Conservation (phyloP, 352 stramenopile species). For the Globisporangium alternatum region DNA sequence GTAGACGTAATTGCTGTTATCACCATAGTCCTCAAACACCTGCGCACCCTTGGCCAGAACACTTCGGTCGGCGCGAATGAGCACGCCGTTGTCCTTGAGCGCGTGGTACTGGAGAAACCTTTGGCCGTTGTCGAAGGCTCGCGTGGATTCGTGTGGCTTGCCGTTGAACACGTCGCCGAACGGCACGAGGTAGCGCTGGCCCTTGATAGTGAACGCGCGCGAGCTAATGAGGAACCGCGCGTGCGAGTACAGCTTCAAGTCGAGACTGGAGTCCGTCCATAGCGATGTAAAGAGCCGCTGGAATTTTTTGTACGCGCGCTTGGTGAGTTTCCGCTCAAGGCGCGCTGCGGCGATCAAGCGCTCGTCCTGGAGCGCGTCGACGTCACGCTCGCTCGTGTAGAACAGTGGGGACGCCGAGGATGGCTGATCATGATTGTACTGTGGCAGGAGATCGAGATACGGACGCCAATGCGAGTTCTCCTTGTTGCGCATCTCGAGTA, state of each 20-base stretch:
- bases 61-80: slow-evolving; percentile 64
- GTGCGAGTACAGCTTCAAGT: slow-evolving; percentile 35
- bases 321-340: slow-evolving; percentile 24
- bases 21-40: slow-evolving; percentile 95
- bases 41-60: slow-evolving; percentile 32
- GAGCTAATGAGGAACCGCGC: slow-evolving; percentile 65
- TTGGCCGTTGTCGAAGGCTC: slow-evolving; percentile 33
- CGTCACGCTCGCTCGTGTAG: slow-evolving; percentile 21
- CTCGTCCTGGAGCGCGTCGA: slow-evolving; percentile 47
- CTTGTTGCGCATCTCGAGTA: slow-evolving; percentile 48
- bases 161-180: slow-evolving; percentile 90
- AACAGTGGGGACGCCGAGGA: slow-evolving; percentile 35
- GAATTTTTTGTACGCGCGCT: slow-evolving; percentile 40
- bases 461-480: slow-evolving; percentile 41
- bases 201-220: slow-evolving; percentile 74
- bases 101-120: slow-evolving; percentile 64
- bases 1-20: slow-evolving; percentile 90
- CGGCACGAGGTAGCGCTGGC: slow-evolving; percentile 73
- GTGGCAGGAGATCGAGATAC: slow-evolving; percentile 55
- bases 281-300: slow-evolving; percentile 37
- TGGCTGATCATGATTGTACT: not conserved
- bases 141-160: slow-evolving; percentile 29
- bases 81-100: slow-evolving; percentile 38
- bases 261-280: not conserved
- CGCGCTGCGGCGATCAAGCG: slow-evolving; percentile 30